phyloP scores from a whole-genome alignment of 2,329 filamentous ascomycete species.

The Ustulina deusta region DNA sequence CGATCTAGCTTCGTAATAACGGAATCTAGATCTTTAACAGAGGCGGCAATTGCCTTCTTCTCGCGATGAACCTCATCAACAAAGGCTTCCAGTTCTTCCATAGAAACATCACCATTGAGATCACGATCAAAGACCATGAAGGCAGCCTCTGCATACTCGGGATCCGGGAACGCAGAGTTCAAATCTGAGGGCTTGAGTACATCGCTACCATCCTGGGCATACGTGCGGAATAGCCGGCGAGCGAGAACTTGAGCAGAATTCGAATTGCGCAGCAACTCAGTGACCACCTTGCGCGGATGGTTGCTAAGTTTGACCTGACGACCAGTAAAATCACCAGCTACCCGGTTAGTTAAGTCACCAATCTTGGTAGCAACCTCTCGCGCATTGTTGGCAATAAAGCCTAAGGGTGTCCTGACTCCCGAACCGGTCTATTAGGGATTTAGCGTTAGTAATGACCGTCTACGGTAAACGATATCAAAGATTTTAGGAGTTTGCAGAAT shows the following conservation, averaged over 20 bases:
- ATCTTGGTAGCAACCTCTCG: conserved; percentile 82
- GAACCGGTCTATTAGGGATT: conserved; percentile 54
- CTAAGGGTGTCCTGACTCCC: conserved; percentile 79
- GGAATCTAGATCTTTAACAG: conserved; percentile 92
- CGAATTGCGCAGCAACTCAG: conserved; percentile 79
- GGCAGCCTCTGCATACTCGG: conserved; percentile 88
- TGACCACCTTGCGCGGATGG: conserved; percentile 86
- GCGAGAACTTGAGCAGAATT: conserved; percentile 84
- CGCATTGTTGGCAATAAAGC: conserved; percentile 78
- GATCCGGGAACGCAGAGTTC: conserved; percentile 79
- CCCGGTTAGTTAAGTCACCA: conserved; percentile 79
- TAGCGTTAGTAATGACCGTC: background rate
- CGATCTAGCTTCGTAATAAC: conserved; percentile 91
- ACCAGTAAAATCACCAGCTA: conserved; percentile 93
- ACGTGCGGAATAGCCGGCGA: conserved; percentile 87
- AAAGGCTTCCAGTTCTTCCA: conserved; percentile 92
- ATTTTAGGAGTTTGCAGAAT: too few relatives aligned
- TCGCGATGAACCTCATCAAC: conserved; percentile 95
- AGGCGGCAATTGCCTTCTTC: conserved; percentile 94
- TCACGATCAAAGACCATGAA: conserved; percentile 97
- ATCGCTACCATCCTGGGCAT: conserved; percentile 79
- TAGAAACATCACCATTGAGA: conserved; percentile 94
- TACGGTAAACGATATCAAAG: background rate
- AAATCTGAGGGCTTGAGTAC: conserved; percentile 84
- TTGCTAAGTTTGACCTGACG: conserved; percentile 73